Evolutionary conservation across 768 basidiomycete genomes (phyloP), one percentile per base, ranked within the genome.

Genomic region (Boletus sensibilis): DNA sequence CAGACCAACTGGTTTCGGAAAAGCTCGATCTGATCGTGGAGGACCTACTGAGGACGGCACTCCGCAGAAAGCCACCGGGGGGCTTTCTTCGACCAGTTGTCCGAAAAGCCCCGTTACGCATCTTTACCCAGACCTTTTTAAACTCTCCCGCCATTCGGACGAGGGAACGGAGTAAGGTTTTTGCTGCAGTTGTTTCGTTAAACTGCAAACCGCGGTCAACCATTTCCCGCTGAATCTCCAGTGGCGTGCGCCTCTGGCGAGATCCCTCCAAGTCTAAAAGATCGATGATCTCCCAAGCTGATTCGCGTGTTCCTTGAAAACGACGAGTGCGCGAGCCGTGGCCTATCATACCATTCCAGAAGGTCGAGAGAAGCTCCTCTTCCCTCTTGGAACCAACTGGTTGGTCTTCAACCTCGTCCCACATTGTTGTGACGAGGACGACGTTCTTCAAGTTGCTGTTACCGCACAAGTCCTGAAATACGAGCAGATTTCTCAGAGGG

Each of bases 361-460:
- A 61, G 14, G 20, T 23, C 20, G 51, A 51, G 11, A 33, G 35
- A 20, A 64, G 63, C 1, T 64, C 50, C 16, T 42, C 21, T 49
- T 64, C 63, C 33, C 63, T 64, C 35, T 21, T 6, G 2, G 21
- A 33, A 38, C 56, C 63, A 35, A 53, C 31, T 4, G 27, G 27
- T 20, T 44, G 5, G 46, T 55, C 43, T 1, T 52, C 34, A 2
- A 54, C 38, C 25, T 62, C 48, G 14, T 63, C 62, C 62, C 62
- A 63, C 62, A 63, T 64, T 9, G 63, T 64, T 1, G 63, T 61
- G 29, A 65, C 63, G 18, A 64, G 56, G 41, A 61, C 18, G 2
- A 65, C 46, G 18, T 58, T 65, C 53, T 55, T 61, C 23, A 64
- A 11, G 42, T 43, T 57, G 2, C 10, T 12, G 0, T 53, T 21